These are phyloP conservation scores for Turritis glabra DNA, from an alignment of 345 rosid species.

Conservation along the genomic window DNA sequence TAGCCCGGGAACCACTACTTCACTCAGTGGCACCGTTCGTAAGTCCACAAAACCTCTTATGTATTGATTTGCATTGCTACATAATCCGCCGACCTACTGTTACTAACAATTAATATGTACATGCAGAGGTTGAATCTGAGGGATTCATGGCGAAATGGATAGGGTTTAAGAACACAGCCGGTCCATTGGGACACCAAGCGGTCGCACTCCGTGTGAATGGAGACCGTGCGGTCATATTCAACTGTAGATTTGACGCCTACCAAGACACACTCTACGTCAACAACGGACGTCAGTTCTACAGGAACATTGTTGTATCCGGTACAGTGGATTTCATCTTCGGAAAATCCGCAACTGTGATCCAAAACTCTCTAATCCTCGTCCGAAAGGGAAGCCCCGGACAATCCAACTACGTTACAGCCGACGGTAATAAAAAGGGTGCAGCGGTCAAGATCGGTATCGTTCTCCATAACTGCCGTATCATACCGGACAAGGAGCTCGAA, in stretches of 20 bases:
- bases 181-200: conserved; percentile 62
- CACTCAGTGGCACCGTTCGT: conserved; percentile 50
- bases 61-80: not conserved
- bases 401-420: conserved; percentile 63
- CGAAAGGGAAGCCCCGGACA: conserved; percentile 47
- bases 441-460: conserved; percentile 49
- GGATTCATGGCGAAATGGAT: conserved; percentile 65
- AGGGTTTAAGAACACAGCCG: conserved; percentile 73
- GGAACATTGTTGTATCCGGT: conserved; percentile 69
- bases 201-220: conserved; percentile 67
- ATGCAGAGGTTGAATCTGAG: conserved; percentile 56
- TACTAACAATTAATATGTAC: not conserved
- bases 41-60: conserved; percentile 22
- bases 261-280: conserved; percentile 72
- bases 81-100: not conserved
- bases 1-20: conserved; percentile 44
- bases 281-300: conserved; percentile 61
- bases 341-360: conserved; percentile 54
- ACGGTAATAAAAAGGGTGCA: conserved; percentile 40
- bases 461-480: conserved; percentile 75
- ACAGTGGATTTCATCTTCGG: conserved; percentile 86
- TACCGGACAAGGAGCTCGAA: conserved; percentile 55
- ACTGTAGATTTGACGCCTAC: conserved; percentile 65
- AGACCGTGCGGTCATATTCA: conserved; percentile 53
- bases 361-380: conserved; percentile 62